phyloP scores from a whole-genome alignment of 1,284 basidiomycete species.

The Sphaerobolus stellatus region DNA sequence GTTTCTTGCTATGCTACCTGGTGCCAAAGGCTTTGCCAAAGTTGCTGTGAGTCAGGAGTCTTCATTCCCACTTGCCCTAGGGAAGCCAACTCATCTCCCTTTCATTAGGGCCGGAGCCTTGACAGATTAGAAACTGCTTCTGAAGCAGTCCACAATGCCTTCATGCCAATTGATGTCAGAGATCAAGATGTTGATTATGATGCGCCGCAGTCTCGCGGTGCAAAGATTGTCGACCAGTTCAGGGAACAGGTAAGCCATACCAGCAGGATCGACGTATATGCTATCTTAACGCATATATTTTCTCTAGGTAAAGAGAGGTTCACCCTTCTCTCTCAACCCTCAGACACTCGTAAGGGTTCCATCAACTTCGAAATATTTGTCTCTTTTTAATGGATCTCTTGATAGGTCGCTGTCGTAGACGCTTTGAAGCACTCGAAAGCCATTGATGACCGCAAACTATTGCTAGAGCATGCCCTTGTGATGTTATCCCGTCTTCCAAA shows the following conservation, averaged over 20 bases:
- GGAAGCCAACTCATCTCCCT: too few species aligned
- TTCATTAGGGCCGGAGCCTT: slow-evolving; percentile 1
- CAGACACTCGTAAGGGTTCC: slow-evolving; percentile 3
- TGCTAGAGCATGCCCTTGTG: slow-evolving; percentile 69
- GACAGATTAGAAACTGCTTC: slow-evolving; percentile 1
- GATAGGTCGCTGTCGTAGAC: slow-evolving; percentile 55
- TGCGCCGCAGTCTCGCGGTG: slow-evolving; percentile 4
- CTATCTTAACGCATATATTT: neutral
- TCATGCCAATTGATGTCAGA: neutral
- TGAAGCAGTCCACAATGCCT: slow-evolving; percentile 10
- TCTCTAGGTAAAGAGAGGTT: slow-evolving; percentile 8
- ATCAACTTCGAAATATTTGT: too few species aligned
- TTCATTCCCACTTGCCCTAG: neutral
- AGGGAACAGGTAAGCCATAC: slow-evolving; percentile 7
- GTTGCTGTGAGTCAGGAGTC: neutral
- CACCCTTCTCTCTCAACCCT: neutral
- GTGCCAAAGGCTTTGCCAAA: slow-evolving; percentile 5
- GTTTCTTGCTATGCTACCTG: slow-evolving; percentile 6
- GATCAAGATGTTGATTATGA: slow-evolving; percentile 11
- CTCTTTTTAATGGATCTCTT: too few species aligned
- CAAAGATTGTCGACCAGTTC: slow-evolving; percentile 10
- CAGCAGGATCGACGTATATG: too few species aligned
- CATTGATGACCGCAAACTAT: slow-evolving; percentile 61
- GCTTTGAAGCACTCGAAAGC: slow-evolving; percentile 53
- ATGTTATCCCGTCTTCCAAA: slow-evolving; percentile 61